Evolutionary conservation across 1,284 basidiomycete species (phyloP), one percentile per base, ranked within the genome.

Genomic region (Cystobasidium slooffiae): DNA sequence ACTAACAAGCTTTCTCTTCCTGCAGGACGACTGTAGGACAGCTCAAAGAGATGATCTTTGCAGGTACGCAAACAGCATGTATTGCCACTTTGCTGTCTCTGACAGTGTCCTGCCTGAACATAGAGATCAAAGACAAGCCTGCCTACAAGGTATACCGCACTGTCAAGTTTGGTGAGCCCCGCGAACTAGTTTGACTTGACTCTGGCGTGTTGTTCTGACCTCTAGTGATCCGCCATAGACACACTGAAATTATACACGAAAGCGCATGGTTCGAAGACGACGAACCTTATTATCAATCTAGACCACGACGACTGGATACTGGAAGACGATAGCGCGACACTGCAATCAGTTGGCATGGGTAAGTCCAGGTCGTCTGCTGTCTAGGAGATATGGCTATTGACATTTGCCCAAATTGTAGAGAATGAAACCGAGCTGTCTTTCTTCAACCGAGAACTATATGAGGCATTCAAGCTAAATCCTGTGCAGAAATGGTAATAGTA

Each of bases 221-320:
- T 10, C 14, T 5, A 55, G 12, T 47, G 31, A 22, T 37, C 20
- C 37, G 8, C 20, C 6, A 44, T 62, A 81, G 94, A 97, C 83
- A 97, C 94, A 10, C 78, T 99, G 75, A 99, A 99, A 81, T 84
- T 97, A 16, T 99, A 99, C 82, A 93, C 93, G 0, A 89, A 90
- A 79, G 96, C 96, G 0, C 96, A 98, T 81, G 94, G 94, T 10
- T 87, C 94, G 74, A 99, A 99, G 93, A 94, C 94, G 0, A 91
- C 90, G 41, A 96, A 97, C 84, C 86, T 97, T 43, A 96, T 97
- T 82, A 95, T 97, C 80, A 97, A 97, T 82, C 86, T 97, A 72
- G 93, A 96, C 81, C 87, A 94, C 79, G 94, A 97, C 78, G 92
- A 96, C 47, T 94, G 93, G 92, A 91, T 96, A 78, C 83, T 94